Evolutionary conservation across 495 filamentous ascomycete genomes (phyloP).

Genomic region (Penicillium malachiteum): DNA sequence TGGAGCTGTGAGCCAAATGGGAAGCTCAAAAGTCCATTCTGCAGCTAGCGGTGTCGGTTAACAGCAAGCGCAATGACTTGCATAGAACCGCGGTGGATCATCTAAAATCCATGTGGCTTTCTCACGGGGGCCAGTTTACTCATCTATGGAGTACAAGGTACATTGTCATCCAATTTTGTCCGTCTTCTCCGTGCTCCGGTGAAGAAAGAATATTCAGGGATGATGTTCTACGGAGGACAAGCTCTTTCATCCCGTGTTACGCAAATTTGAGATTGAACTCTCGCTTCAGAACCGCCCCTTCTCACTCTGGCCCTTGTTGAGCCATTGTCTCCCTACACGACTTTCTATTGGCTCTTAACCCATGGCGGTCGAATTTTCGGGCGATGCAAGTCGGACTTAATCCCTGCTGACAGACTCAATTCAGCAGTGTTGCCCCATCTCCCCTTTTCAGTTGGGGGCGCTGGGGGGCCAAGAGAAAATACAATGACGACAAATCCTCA

Average conservation of each 20-base stretch:
- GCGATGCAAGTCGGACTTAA: neutral
- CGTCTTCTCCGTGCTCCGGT: neutral
- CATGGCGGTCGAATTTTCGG: neutral
- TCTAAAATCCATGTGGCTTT: conserved; percentile 2
- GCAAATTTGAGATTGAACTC: too few species aligned
- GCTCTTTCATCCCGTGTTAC: too few species aligned
- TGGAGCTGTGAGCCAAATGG: neutral
- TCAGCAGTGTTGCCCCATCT: neutral
- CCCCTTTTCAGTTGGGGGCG: neutral
- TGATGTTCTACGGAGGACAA: too few species aligned
- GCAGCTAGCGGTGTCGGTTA: conserved; percentile 1
- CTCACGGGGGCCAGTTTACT: too few species aligned
- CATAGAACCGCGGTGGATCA: neutral
- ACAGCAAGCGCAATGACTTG: conserved; percentile 2
- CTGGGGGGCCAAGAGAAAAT: neutral
- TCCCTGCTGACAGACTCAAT: neutral
- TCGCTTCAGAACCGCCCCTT: too few species aligned
- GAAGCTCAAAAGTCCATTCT: neutral
- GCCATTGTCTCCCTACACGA: neutral
- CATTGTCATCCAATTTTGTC: neutral
- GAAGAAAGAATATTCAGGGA: neutral
- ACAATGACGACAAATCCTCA: neutral
- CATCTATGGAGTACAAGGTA: neutral
- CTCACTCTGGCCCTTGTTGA: too few species aligned
- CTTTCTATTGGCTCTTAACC: conserved; percentile 6